A percentile compares a stretch with the other conserved stretches of the same genome.
phyloP scores from a whole-genome alignment of 192 early-diverging fungal species.

The Podila clonocystis region DNA sequence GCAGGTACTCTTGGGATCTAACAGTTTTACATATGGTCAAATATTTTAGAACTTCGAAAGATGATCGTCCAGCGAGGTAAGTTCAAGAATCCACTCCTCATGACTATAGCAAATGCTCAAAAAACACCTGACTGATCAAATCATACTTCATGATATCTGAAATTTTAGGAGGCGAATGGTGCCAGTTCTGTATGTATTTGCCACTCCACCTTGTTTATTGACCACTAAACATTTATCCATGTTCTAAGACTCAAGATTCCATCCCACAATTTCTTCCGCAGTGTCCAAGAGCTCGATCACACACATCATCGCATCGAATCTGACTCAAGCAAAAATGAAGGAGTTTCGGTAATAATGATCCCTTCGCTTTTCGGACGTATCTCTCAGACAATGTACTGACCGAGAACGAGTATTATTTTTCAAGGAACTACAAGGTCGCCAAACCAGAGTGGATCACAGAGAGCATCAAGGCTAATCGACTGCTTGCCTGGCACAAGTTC shows the following conservation, averaged over 20 bases:
- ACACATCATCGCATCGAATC: constrained; percentile 73
- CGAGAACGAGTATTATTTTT: background rate
- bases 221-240: background rate
- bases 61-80: constrained; percentile 68
- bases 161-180: constrained; percentile 33
- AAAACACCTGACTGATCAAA: background rate
- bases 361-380: too few relatives aligned
- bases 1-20: background rate
- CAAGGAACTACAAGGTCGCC: constrained; percentile 71
- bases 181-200: constrained; percentile 27
- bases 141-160: background rate
- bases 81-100: constrained; percentile 53
- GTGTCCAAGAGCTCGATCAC: constrained; percentile 71
- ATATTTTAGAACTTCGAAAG: constrained; percentile 37
- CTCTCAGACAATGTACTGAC: background rate
- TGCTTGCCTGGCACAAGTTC: constrained; percentile 78
- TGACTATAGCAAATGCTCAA: background rate
- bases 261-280: constrained; percentile 11
- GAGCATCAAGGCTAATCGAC: constrained; percentile 61
- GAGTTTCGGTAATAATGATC: constrained; percentile 57
- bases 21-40: background rate
- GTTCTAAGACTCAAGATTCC: background rate
- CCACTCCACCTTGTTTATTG: background rate
- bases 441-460: constrained; percentile 84
- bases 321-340: constrained; percentile 73